Evolutionary conservation across 805 yeast species (phyloP), one percentile per base, ranked within the genome.

Genomic region (Saccharomycodes ludwigii): DNA sequence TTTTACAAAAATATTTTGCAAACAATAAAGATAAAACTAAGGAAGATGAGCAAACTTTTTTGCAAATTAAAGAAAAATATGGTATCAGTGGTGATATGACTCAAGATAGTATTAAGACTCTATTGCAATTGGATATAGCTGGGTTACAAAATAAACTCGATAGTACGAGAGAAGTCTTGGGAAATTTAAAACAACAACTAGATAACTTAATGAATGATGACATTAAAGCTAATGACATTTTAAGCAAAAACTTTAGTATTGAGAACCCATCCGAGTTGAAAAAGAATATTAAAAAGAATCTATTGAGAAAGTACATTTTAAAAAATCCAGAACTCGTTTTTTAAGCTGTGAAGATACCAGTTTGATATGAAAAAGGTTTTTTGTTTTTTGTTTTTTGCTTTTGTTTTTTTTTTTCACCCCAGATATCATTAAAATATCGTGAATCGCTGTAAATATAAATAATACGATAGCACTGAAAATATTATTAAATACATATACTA

Each of bases 271-370:
- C 59, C 13, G 23, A 36, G 18, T 42, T 68, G 40, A 67, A 70
- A 48, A 60, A 59, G 31, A 65, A 65, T 51, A 71, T 76, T 15
- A 73, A 66, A 48, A 82, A 80, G 61, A 85, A 85, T 53, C 55
- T 82, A 28, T 54, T 81, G 43, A 68, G 84, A 50, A 81, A 79
- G 55, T 76, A 66, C 50, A 58, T 73, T 18, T 57, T 68, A 42
- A 58, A 61, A 24, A 40, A 42, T 21, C 38, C 46, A 10, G 45
- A 37, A 5, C 26, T n/a, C n/a, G n/a, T n/a, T n/a, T n/a, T n/a
- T n/a, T n/a, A n/a, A n/a, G n/a, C n/a, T n/a, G n/a, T n/a, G n/a
- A n/a, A n/a, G n/a, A n/a, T n/a, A n/a, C n/a, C n/a, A n/a, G n/a
- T n/a, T n/a, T n/a, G n/a, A n/a, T n/a, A n/a, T n/a, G n/a, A n/a